phyloP scores from a whole-genome alignment of 1,284 basidiomycete genomes.

The Anthracocystis panici-leucophaei region DNA sequence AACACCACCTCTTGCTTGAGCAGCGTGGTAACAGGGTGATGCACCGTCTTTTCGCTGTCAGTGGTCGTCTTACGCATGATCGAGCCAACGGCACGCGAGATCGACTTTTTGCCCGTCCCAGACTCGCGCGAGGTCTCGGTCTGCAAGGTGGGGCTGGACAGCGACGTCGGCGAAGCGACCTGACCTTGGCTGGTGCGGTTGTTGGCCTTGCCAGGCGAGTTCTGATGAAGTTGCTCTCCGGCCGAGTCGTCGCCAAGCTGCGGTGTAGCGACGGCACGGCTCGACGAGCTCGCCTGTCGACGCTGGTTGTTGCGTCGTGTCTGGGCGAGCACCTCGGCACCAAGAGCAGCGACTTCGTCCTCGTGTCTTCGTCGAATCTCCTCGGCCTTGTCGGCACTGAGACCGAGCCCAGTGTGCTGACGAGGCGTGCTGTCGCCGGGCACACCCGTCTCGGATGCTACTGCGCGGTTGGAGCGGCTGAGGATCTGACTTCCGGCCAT shows the following conservation, averaged over 20 bases:
- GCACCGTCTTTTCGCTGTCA: conserved; percentile 48
- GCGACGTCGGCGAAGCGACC: conserved; percentile 7
- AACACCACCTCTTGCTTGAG: conserved; percentile 27
- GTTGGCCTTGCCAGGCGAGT: conserved; percentile 18
- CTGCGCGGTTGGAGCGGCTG: conserved; percentile 13
- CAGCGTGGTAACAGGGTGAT: conserved; percentile 6
- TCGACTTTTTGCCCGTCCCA: conserved; percentile 31
- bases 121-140: conserved; percentile 39
- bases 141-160: conserved; percentile 16
- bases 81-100: conserved; percentile 43
- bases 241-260: conserved; percentile 21
- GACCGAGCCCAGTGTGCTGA: conserved; percentile 44
- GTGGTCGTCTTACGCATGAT: conserved; percentile 45
- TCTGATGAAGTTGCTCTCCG: conserved; percentile 13
- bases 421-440: conserved; percentile 39
- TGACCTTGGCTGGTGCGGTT: conserved; percentile 12
- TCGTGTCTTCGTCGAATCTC: conserved; percentile 65
- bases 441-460: conserved; percentile 11
- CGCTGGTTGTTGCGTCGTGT: conserved; percentile 54
- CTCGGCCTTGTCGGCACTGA: conserved; percentile 52
- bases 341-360: conserved; percentile 63
- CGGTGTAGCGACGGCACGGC: conserved; percentile 14
- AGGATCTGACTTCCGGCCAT: conserved; percentile 22
- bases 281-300: conserved; percentile 29
- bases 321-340: conserved; percentile 60